Evolutionary conservation across 148 eudicot genomes (phyloP), one percentile per base, ranked within the genome.

Genomic region (Fagopyrum esculentum): DNA sequence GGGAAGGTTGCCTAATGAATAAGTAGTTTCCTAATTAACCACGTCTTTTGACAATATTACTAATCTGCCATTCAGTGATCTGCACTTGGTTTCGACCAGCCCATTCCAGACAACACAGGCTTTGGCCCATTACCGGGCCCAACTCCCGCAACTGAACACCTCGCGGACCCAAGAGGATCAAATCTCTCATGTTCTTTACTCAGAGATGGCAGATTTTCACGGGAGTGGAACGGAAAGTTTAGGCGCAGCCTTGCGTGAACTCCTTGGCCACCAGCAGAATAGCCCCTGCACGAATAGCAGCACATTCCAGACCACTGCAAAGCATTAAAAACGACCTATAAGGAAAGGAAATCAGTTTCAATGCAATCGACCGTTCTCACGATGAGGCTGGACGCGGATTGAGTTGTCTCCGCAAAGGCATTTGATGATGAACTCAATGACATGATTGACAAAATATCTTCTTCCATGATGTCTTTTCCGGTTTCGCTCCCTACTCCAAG

Each of bases 221-320:
- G 97, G 98, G 93, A 97, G 97, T 80, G 97, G 96, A 84, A 95
- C 93, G 76, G 99, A 90, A 75, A 92, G 83, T 76, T 95, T 95
- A 52, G 92, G 73, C 77, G 81, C 90, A 73, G 76, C 85, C 76
- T 91, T 94, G 78, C 86, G 91, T 9, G 88, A 74, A 74, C 89
- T 85, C 76, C 87, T 76, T 44, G 89, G 0, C 90, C 86, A 45
- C 83, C 86, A 52, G 84, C 88, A 4, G 76, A 85, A 72, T 75
- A 50, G 44, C 87, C 76, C 82, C 75, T 35, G 13, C 70, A 40
- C 74, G 45, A 83, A 29, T 40, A 48, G 76, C 70, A 43, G 54
- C 79, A 50, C 78, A 76, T 80, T 75, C 73, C 76, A 74, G 79
- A 79, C 82, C 84, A 82, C 77, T 73, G 69, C 80, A 87, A 82